Evolutionary conservation across 2,329 filamentous ascomycete species (phyloP).

Genomic region (Orbilia ellipsospora): DNA sequence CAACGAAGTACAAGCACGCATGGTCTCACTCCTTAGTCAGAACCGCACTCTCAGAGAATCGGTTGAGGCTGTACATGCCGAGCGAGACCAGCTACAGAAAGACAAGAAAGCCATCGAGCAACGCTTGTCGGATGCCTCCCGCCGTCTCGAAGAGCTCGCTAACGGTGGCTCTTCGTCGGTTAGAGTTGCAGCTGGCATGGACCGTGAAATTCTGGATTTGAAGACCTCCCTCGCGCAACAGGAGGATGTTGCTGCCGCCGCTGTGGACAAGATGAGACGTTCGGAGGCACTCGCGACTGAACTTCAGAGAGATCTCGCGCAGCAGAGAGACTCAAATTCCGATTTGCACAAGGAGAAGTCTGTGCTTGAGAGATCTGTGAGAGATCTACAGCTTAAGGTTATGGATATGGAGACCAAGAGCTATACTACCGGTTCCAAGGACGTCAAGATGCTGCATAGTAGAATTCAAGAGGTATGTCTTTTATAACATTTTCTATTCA

Average conservation of each 20-base stretch:
- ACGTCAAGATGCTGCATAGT: conserved; percentile 93
- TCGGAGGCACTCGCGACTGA: conserved; percentile 88
- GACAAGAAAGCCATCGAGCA: conserved; percentile 92
- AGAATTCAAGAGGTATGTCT: conserved; percentile 88
- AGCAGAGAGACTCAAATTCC: conserved; percentile 82
- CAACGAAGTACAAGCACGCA: conserved; percentile 92
- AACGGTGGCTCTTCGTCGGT: conserved; percentile 87
- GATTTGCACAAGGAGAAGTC: conserved; percentile 91
- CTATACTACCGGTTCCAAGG: conserved; percentile 91
- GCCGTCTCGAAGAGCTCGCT: conserved; percentile 86
- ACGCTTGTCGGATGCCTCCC: conserved; percentile 85
- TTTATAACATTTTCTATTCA: conserved; percentile 40
- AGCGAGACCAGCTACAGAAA: conserved; percentile 83
- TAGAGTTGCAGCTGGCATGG: conserved; percentile 86
- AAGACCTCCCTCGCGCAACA: conserved; percentile 90
- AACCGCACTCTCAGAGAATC: conserved; percentile 84
- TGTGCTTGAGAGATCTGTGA: conserved; percentile 85
- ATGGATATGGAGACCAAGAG: conserved; percentile 97
- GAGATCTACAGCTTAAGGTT: conserved; percentile 87
- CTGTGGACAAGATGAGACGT: conserved; percentile 95
- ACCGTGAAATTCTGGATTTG: conserved; percentile 88
- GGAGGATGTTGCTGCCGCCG: conserved; percentile 89
- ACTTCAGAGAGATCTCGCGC: conserved; percentile 89
- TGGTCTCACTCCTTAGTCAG: conserved; percentile 88
- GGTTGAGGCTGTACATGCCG: conserved; percentile 84